phyloP scores from a whole-genome alignment of 768 basidiomycete genomes.

The Lyophyllum decastes region DNA sequence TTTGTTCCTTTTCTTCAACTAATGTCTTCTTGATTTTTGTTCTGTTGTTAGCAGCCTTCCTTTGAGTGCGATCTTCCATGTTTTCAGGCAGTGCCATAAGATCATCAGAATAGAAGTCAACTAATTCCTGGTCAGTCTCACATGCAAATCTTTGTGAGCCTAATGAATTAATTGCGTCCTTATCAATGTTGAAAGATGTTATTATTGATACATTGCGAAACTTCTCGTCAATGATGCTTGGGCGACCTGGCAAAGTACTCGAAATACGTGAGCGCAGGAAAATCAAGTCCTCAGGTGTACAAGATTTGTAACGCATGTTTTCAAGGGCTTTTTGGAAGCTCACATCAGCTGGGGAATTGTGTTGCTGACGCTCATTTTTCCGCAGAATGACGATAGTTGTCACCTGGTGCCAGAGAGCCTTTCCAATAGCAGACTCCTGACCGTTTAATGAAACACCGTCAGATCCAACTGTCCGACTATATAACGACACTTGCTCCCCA shows the following conservation, averaged over 20 bases:
- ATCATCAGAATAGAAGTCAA: conserved; percentile 3
- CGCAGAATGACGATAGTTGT: conserved; percentile 25
- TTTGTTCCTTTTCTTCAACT: neutral
- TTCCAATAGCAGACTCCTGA: conserved; percentile 24
- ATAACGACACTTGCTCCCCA: conserved; percentile 15
- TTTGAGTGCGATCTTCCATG: neutral
- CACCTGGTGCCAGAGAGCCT: conserved; percentile 30
- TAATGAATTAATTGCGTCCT: neutral
- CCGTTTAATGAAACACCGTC: neutral
- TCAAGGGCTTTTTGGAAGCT: conserved; percentile 28
- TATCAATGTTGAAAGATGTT: neutral
- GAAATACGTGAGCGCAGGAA: conserved; percentile 30
- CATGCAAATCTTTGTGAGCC: neutral
- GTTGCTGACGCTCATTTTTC: conserved; percentile 38
- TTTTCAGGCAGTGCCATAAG: neutral
- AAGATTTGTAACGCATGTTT: conserved; percentile 40
- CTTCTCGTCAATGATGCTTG: conserved; percentile 5
- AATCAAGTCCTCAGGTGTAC: conserved; percentile 35
- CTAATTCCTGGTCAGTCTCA: neutral
- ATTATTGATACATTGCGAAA: conserved; percentile 41
- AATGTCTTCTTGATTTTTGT: neutral
- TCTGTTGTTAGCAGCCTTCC: neutral
- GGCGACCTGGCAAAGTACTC: neutral
- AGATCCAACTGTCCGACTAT: conserved; percentile 17
- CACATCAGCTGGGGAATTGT: conserved; percentile 16